These are phyloP conservation scores for Gamsiella multidivaricata DNA, from an alignment of 192 early-diverging fungal genomes.

Conservation along the genomic window DNA sequence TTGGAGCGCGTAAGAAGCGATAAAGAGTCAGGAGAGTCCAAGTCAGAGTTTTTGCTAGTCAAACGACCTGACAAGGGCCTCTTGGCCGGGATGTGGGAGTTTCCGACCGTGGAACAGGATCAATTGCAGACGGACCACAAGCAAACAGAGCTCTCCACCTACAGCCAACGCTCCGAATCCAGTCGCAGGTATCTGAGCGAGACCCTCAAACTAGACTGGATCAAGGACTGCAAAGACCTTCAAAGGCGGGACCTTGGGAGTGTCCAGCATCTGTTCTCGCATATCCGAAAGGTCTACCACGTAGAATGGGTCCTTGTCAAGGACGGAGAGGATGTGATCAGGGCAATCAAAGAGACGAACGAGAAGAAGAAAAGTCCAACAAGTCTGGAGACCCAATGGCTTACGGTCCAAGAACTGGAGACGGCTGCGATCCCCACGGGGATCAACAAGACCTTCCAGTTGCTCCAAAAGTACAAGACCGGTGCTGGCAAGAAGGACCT, in stretches of 20 bases:
- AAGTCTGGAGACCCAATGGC: conserved; percentile 51
- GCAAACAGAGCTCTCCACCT: conserved; percentile 2
- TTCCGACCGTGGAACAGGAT: conserved; percentile 61
- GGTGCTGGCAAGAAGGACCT: not conserved
- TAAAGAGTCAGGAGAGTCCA: not conserved
- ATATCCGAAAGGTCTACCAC: conserved; percentile 69
- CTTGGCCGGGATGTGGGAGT: conserved; percentile 83
- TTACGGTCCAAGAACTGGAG: conserved; percentile 54
- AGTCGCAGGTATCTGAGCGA: conserved; percentile 23
- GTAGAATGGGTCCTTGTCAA: conserved; percentile 55
- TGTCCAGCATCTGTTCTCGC: conserved; percentile 75
- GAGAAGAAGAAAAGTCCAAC: not conserved
- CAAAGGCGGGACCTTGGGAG: conserved; percentile 59
- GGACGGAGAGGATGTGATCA: not conserved
- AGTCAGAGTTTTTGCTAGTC: conserved; percentile 63
- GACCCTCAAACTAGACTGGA: conserved; percentile 12
- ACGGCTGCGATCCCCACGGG: conserved; percentile 67
- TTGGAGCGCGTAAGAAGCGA: conserved; percentile 48
- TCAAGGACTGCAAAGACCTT: conserved; percentile 11
- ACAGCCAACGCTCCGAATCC: conserved; percentile 26
- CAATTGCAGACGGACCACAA: conserved; percentile 23
- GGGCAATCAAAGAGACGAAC: not conserved
- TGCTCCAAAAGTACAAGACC: conserved; percentile 56
- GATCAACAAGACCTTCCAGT: conserved; percentile 64
- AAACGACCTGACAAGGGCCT: conserved; percentile 69